phyloP scores from a whole-genome alignment of 495 filamentous ascomycete species.

The Aspergillus ostianus region DNA sequence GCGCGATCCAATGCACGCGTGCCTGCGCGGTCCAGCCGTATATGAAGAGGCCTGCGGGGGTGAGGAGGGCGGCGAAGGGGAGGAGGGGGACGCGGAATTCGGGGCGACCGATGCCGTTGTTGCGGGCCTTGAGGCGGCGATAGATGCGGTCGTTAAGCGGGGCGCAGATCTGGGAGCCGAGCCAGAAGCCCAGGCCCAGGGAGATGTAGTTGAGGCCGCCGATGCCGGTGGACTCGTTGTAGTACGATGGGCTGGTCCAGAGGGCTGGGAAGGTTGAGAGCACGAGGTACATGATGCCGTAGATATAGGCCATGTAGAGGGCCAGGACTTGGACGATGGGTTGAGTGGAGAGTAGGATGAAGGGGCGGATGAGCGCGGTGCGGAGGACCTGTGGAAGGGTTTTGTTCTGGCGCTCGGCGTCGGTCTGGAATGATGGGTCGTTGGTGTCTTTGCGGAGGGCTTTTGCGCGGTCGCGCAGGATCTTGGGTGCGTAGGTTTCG shows the following conservation, averaged over 20 bases:
- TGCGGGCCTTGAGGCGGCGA: constrained; percentile 54
- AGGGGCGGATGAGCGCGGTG: constrained; percentile 51
- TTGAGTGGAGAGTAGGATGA: constrained; percentile 58
- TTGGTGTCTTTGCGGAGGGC: constrained; percentile 61
- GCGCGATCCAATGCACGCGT: constrained; percentile 66
- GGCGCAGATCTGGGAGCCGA: constrained; percentile 61
- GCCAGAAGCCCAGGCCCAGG: constrained; percentile 66
- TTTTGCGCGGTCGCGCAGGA: constrained; percentile 56
- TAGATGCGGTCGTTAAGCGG: constrained; percentile 68
- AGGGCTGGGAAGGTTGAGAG: constrained; percentile 66
- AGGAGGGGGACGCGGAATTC: constrained; percentile 71
- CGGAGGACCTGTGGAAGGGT: constrained; percentile 42
- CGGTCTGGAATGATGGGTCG: constrained; percentile 61
- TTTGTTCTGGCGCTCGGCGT: constrained; percentile 54
- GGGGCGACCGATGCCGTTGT: constrained; percentile 55
- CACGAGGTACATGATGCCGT: constrained; percentile 71
- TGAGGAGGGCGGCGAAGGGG: constrained; percentile 52
- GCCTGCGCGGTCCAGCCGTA: constrained; percentile 71
- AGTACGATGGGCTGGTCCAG: constrained; percentile 52
- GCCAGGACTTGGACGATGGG: constrained; percentile 59
- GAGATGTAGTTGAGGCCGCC: constrained; percentile 70
- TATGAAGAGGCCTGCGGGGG: constrained; percentile 64
- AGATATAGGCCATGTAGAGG: constrained; percentile 65
- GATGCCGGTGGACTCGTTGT: constrained; percentile 59
- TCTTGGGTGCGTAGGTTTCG: constrained; percentile 67